Evolutionary conservation across 1,284 basidiomycete genomes (phyloP).

Genomic region (Ceratobasidium papillatum): DNA sequence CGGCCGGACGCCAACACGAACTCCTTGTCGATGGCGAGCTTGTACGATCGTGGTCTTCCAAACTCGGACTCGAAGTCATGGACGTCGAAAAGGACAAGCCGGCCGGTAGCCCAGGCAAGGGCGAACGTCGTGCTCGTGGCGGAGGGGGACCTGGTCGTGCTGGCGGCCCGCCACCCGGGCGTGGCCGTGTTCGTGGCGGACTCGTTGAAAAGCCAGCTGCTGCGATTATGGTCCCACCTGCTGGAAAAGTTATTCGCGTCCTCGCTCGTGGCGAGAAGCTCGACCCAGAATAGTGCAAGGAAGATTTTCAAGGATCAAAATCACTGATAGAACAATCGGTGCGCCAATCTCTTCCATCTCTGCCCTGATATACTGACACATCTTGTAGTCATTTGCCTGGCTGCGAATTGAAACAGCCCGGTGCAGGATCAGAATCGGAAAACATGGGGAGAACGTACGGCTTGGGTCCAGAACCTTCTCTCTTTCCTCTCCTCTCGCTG

Average conservation of each 20-base stretch:
- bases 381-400: slow-evolving; percentile 28
- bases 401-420: slow-evolving; percentile 15
- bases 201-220: slow-evolving; percentile 44
- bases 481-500: slow-evolving; percentile 37
- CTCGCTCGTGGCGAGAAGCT: slow-evolving; percentile 82
- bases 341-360: neutral
- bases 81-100: slow-evolving; percentile 58
- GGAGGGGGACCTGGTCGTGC: slow-evolving; percentile 70
- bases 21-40: slow-evolving; percentile 71
- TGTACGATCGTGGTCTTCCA: slow-evolving; percentile 70
- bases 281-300: slow-evolving; percentile 54
- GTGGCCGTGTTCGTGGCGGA: slow-evolving; percentile 57
- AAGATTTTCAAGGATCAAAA: neutral
- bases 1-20: slow-evolving; percentile 54
- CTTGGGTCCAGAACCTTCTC: slow-evolving; percentile 29
- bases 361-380: neutral
- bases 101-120: slow-evolving; percentile 20
- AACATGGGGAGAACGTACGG: slow-evolving; percentile 6
- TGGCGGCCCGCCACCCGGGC: slow-evolving; percentile 73
- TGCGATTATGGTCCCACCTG: slow-evolving; percentile 38
- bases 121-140: slow-evolving; percentile 46
- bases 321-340: slow-evolving; percentile 24
- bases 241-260: slow-evolving; percentile 69
- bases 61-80: slow-evolving; percentile 65
- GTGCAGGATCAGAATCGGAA: slow-evolving; percentile 28